A percentile compares a stretch with the other conserved stretches of the same genome.
Conservation (phyloP, 2,329 filamentous ascomycete species). For the Epichloe sylvatica region DNA sequence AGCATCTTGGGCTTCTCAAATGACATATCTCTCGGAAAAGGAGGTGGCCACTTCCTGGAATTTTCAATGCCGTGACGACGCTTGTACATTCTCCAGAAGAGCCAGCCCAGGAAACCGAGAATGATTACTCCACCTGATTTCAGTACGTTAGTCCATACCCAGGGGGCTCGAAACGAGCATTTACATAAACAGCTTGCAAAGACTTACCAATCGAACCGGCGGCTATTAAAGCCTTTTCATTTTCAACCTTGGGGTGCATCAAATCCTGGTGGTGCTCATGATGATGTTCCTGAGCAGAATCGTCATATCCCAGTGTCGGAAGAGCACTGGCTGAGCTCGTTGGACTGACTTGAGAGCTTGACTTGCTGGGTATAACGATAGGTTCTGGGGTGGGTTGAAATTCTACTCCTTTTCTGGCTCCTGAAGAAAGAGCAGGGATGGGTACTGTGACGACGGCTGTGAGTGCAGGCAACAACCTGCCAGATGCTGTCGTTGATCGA, state of each 20-base stretch:
- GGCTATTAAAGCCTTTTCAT: constrained; percentile 11
- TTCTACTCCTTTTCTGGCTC: constrained; percentile 4
- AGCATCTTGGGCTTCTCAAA: constrained; percentile 4
- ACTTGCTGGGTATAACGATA: not conserved
- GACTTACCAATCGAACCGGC: constrained; percentile 10
- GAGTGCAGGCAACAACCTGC: not conserved
- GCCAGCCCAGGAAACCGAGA: constrained; percentile 30
- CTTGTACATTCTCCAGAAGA: constrained; percentile 24
- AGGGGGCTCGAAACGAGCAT: not conserved
- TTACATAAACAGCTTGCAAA: not conserved
- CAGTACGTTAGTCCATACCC: not conserved
- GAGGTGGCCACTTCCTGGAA: constrained; percentile 18
- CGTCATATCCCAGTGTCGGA: not conserved
- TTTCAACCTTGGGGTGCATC: constrained; percentile 6
- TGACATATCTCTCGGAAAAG: not conserved
- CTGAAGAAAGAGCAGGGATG: constrained; percentile 1
- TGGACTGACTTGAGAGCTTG: not conserved
- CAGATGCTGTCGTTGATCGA: not conserved
- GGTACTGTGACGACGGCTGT: constrained; percentile 1
- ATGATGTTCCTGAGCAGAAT: not conserved
- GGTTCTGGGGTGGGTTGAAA: not conserved
- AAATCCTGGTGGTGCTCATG: constrained; percentile 3
- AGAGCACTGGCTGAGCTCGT: not conserved
- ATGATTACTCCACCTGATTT: constrained; percentile 28
- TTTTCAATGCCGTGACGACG: constrained; percentile 15